Evolutionary conservation across 2,329 filamentous ascomycete species (phyloP).

Genomic region (Hysterium pulicare): DNA sequence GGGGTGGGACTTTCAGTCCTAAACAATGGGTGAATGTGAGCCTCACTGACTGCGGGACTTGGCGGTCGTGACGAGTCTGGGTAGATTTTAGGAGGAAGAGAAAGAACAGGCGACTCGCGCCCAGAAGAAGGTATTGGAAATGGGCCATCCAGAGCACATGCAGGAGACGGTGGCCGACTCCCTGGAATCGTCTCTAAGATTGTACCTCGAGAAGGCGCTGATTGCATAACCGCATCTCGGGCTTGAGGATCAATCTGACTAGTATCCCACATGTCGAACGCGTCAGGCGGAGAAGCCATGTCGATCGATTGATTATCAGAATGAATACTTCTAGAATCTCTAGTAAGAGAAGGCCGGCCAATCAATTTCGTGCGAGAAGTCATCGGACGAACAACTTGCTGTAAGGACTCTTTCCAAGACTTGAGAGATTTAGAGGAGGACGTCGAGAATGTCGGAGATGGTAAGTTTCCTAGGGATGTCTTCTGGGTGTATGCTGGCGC

Average conservation of each 20-base stretch:
- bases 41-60: slow-evolving; percentile 51
- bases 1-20: slow-evolving; percentile 67
- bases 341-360: slow-evolving; percentile 26
- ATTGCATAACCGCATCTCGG: slow-evolving; percentile 45
- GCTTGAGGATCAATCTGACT: slow-evolving; percentile 63
- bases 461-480: slow-evolving; percentile 21
- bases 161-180: slow-evolving; percentile 64
- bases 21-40: slow-evolving; percentile 76
- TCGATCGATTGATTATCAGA: slow-evolving; percentile 34
- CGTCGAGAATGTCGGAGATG: slow-evolving; percentile 34
- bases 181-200: slow-evolving; percentile 69
- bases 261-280: slow-evolving; percentile 74
- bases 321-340: slow-evolving; percentile 31
- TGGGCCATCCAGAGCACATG: slow-evolving; percentile 54
- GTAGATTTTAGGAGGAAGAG: slow-evolving; percentile 30
- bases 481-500: neutral
- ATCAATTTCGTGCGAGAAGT: slow-evolving; percentile 36
- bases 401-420: slow-evolving; percentile 37
- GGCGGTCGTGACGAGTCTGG: slow-evolving; percentile 33
- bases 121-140: slow-evolving; percentile 26
- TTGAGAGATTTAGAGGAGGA: slow-evolving; percentile 34
- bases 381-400: slow-evolving; percentile 35
- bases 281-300: slow-evolving; percentile 48
- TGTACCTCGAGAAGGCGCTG: slow-evolving; percentile 41
- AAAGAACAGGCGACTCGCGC: slow-evolving; percentile 24